Percentiles rank a stretch among this genome's conserved stretches.
Conservation (phyloP, 768 basidiomycete species). For the Megacollybia marginata region DNA sequence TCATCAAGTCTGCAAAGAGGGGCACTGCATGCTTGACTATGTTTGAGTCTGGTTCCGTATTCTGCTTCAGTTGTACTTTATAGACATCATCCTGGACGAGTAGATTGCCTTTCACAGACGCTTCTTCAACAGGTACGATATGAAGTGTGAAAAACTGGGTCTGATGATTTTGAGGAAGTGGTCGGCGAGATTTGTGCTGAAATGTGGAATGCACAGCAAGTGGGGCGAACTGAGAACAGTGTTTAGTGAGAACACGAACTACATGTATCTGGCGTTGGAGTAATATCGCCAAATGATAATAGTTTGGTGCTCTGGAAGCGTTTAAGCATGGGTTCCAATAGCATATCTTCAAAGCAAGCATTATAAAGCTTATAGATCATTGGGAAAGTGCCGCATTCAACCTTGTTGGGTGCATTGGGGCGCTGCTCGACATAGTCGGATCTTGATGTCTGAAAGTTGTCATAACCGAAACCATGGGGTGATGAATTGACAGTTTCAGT, state of each 20-base stretch:
- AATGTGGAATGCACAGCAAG: neutral
- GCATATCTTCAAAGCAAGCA: slow-evolving; percentile 12
- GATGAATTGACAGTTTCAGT: neutral
- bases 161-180: neutral
- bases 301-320: no score
- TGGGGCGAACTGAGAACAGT: neutral
- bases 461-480: slow-evolving; percentile 4
- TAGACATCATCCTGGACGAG: neutral
- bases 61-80: neutral
- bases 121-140: no score
- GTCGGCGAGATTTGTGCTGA: neutral
- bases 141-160: neutral
- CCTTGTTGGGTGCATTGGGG: slow-evolving; percentile 19
- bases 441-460: slow-evolving; percentile 21
- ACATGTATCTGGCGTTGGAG: slow-evolving; percentile 4
- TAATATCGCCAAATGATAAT: slow-evolving; percentile 9
- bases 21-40: no score
- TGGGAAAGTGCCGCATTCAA: no score
- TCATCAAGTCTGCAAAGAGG: slow-evolving; percentile 21
- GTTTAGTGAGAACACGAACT: neutral
- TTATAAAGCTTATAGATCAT: slow-evolving; percentile 13
- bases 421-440: slow-evolving; percentile 26
- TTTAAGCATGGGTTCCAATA: slow-evolving; percentile 12
- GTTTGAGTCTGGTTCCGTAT: no score
- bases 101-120: neutral